phyloP scores from a whole-genome alignment of 176 grass and related monocot species.

The Thinopyrum elongatum region DNA sequence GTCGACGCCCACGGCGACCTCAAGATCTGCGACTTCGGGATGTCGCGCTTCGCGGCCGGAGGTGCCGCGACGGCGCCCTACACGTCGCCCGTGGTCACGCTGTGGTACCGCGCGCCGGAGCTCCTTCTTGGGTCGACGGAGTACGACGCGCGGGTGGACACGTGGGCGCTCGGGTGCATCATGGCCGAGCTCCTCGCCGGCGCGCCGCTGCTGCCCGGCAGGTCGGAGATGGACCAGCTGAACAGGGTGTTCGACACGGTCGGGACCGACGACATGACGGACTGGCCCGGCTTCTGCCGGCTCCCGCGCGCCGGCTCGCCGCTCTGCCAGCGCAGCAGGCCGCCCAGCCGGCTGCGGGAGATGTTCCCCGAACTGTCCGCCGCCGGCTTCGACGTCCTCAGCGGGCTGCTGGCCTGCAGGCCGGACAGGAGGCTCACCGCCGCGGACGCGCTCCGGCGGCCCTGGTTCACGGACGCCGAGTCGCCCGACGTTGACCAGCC shows the following conservation, averaged over 20 bases:
- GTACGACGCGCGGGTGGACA: slow-evolving; percentile 41
- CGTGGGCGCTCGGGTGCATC: slow-evolving; percentile 41
- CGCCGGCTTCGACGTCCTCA: slow-evolving; percentile 31
- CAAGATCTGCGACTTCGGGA: slow-evolving; percentile 52
- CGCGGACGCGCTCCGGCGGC: slow-evolving; percentile 15
- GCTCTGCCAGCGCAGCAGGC: neutral
- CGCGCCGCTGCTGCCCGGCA: slow-evolving; percentile 12
- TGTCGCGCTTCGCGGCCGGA: neutral
- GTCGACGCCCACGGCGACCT: slow-evolving; percentile 13
- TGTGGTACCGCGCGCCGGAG: slow-evolving; percentile 48
- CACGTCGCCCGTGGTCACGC: slow-evolving; percentile 36
- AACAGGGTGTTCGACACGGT: slow-evolving; percentile 22
- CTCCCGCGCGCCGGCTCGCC: slow-evolving; percentile 16
- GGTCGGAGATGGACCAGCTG: slow-evolving; percentile 46
- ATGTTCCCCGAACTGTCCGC: slow-evolving; percentile 34
- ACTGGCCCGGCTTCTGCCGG: slow-evolving; percentile 1
- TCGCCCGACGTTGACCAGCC: neutral
- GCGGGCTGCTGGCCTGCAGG: slow-evolving; percentile 22
- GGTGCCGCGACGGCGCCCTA: neutral
- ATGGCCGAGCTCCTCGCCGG: slow-evolving; percentile 48
- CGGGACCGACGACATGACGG: neutral
- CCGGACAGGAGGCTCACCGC: slow-evolving; percentile 39
- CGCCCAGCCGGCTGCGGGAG: slow-evolving; percentile 7
- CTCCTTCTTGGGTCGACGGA: slow-evolving; percentile 21
- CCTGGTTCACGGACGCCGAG: slow-evolving; percentile 13